These are phyloP conservation scores for Bolboschoenus planiculmis DNA, from an alignment of 176 grass and related monocot genomes.

Conservation along the genomic window DNA sequence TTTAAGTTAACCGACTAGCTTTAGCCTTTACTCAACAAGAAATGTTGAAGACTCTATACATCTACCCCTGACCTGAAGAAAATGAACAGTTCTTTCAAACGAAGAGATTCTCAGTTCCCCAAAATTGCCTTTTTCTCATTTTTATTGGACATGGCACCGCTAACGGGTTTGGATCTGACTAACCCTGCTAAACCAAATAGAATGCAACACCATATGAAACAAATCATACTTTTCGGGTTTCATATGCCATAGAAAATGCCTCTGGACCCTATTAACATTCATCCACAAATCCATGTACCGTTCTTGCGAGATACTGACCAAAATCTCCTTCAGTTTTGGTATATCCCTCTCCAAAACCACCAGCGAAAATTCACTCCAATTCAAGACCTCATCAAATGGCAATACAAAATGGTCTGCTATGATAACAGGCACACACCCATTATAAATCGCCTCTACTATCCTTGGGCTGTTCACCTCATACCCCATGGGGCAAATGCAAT, in stretches of 20 bases:
- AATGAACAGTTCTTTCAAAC: neutral
- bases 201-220: constrained; percentile 91
- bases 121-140: neutral
- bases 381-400: constrained; percentile 58
- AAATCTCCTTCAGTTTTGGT: constrained; percentile 61
- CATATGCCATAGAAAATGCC: constrained; percentile 73
- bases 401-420: constrained; percentile 83
- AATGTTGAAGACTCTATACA: neutral
- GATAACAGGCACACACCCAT: constrained; percentile 81
- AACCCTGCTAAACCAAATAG: constrained; percentile 70
- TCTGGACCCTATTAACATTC: constrained; percentile 74
- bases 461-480: constrained; percentile 95
- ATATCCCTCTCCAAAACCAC: constrained; percentile 63
- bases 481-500: constrained; percentile 83
- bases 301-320: constrained; percentile 33
- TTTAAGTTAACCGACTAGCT: neutral
- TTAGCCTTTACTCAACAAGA: too few relatives aligned
- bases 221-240: constrained; percentile 66
- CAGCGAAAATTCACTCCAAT: constrained; percentile 62
- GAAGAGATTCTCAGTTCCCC: neutral
- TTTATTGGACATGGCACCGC: neutral
- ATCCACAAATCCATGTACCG: constrained; percentile 46
- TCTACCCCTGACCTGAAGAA: neutral
- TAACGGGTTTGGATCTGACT: constrained; percentile 38
- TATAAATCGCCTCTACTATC: constrained; percentile 82